A percentile compares a stretch with the other conserved stretches of the same genome.
Evolutionary conservation across 2,329 filamentous ascomycete species (phyloP).

Genomic region (Kalaharituber pfeilii): DNA sequence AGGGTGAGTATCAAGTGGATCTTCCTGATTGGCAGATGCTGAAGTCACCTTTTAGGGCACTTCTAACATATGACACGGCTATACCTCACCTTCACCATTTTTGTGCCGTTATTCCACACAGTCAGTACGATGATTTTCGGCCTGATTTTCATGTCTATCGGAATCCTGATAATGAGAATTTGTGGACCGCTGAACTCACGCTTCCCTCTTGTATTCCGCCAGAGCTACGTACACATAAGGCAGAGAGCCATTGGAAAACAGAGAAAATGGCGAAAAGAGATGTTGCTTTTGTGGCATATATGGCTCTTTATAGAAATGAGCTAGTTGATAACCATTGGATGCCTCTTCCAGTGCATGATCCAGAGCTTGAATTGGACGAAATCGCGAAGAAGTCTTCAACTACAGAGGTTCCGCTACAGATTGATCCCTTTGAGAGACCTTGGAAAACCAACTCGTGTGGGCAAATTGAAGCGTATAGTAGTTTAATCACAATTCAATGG

Average conservation of each 20-base stretch:
- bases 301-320: constrained; percentile 48
- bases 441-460: constrained; percentile 10
- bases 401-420: constrained; percentile 11
- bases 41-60: constrained; percentile 34
- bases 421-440: constrained; percentile 18
- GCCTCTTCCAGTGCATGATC: constrained; percentile 36
- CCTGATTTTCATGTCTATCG: constrained; percentile 45
- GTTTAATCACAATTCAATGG: constrained; percentile 11
- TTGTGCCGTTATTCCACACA: constrained; percentile 43
- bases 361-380: constrained; percentile 12
- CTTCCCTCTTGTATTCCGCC: constrained; percentile 55
- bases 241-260: constrained; percentile 44
- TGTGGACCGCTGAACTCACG: constrained; percentile 32
- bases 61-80: constrained; percentile 55
- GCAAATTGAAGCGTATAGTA: constrained; percentile 9
- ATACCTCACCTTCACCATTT: constrained; percentile 68
- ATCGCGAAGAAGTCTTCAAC: constrained; percentile 18
- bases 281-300: constrained; percentile 66
- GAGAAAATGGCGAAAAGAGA: constrained; percentile 61
- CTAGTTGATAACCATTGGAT: constrained; percentile 64
- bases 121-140: constrained; percentile 43
- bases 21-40: constrained; percentile 7
- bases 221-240: constrained; percentile 38
- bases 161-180: constrained; percentile 13
- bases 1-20: constrained; percentile 16